Percentiles rank a stretch among this genome's conserved stretches.
Evolutionary conservation across 208 protist genomes (phyloP).

Genomic region (Trypanosoma platydactyli): DNA sequence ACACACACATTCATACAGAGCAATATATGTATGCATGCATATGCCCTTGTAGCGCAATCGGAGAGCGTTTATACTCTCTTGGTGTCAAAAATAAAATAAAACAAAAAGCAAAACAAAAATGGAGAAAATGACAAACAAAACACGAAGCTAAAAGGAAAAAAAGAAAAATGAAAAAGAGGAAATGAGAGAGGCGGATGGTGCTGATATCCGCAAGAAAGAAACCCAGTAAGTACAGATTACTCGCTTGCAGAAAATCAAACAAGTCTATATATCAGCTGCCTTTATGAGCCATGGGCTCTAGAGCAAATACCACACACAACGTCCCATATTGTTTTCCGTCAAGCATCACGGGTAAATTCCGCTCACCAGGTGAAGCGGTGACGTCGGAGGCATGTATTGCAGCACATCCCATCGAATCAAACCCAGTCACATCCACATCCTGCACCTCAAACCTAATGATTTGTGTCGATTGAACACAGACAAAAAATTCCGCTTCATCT

Average conservation of each 20-base stretch:
- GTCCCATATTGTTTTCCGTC: slow-evolving; percentile 34
- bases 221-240: no score
- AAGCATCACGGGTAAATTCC: slow-evolving; percentile 38
- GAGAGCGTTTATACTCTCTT: not conserved
- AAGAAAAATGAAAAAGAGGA: not conserved
- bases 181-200: not conserved
- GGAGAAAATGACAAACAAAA: not conserved
- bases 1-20: not conserved
- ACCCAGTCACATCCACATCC: slow-evolving; percentile 35
- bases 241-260: no score
- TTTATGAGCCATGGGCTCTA: not conserved
- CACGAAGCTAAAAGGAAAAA: not conserved
- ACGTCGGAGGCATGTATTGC: slow-evolving; percentile 32
- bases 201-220: no score
- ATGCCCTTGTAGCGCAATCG: not conserved
- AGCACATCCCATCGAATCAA: slow-evolving; percentile 40
- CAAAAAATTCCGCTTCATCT: slow-evolving; percentile 33
- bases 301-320: slow-evolving; percentile 37
- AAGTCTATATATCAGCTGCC: not conserved
- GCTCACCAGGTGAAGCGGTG: slow-evolving; percentile 28
- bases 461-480: slow-evolving; percentile 23
- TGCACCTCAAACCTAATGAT: slow-evolving; percentile 58
- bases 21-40: not conserved
- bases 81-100: slow-evolving; percentile 1
- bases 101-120: slow-evolving; percentile 9